Evolutionary conservation across 2,329 filamentous ascomycete species (phyloP).

Genomic region (Calycina herbarum): DNA sequence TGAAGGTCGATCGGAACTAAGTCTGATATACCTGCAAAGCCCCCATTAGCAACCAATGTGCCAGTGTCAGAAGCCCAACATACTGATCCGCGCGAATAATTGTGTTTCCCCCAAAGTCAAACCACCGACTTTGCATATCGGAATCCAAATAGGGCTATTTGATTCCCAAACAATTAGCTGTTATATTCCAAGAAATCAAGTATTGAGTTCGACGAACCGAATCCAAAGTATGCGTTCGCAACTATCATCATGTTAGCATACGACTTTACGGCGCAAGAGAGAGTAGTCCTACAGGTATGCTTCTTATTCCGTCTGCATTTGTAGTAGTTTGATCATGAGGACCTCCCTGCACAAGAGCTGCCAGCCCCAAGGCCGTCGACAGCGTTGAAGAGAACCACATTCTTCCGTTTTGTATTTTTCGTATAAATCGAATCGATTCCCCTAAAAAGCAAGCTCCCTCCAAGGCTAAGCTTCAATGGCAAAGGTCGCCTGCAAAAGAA

Average conservation of each 20-base stretch:
- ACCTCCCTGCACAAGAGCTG: constrained; percentile 34
- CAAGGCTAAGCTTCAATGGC: background rate
- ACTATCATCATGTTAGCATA: constrained; percentile 48
- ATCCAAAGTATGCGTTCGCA: constrained; percentile 82
- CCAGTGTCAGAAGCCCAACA: constrained; percentile 33
- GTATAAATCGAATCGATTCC: background rate
- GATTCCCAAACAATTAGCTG: constrained; percentile 6
- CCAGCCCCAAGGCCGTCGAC: constrained; percentile 36
- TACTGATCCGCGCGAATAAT: constrained; percentile 74
- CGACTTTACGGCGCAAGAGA: background rate
- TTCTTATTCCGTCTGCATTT: constrained; percentile 53
- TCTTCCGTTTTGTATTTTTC: constrained; percentile 15
- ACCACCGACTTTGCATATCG: constrained; percentile 98
- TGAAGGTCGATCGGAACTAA: constrained; percentile 87
- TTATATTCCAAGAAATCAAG: background rate
- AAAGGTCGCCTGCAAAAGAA: constrained; percentile 3
- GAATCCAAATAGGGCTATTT: constrained; percentile 90
- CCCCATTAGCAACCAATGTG: constrained; percentile 28
- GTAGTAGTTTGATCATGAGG: constrained; percentile 39
- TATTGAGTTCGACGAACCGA: constrained; percentile 57
- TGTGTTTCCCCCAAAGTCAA: constrained; percentile 96
- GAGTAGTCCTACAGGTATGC: constrained; percentile 57
- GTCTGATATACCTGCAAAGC: constrained; percentile 74
- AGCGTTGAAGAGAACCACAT: constrained; percentile 36
- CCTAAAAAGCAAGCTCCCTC: background rate